Conservation (phyloP, 164 flowering plant genomes). For the Vitis amurensis region DNA sequence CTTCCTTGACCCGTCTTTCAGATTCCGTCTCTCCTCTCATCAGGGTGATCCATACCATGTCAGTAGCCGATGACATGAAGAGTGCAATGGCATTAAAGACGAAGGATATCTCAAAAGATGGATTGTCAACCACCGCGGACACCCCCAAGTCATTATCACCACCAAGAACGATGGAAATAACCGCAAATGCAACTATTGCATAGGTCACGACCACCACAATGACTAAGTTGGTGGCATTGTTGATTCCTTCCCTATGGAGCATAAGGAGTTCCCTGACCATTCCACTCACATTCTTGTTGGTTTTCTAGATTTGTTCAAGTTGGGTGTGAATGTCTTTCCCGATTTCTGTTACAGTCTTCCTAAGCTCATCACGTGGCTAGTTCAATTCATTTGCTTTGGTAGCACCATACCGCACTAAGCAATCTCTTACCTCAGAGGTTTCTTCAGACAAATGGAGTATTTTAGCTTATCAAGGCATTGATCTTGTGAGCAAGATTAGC, state of each 20-base stretch:
- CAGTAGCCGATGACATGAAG: conserved; percentile 76
- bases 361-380: conserved; percentile 73
- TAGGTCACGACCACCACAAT: conserved; percentile 82
- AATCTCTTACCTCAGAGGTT: conserved; percentile 52
- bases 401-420: conserved; percentile 48
- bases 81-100: conserved; percentile 67
- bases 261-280: conserved; percentile 70
- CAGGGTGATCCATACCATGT: conserved; percentile 72
- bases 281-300: conserved; percentile 63
- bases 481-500: no score
- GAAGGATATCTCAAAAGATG: conserved; percentile 69
- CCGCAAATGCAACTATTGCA: conserved; percentile 79
- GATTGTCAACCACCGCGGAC: conserved; percentile 45
- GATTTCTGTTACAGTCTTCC: conserved; percentile 69
- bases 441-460: conserved; percentile 59
- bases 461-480: no score
- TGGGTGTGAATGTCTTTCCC: conserved; percentile 72
- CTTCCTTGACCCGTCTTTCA: conserved; percentile 60
- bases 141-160: conserved; percentile 44
- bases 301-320: conserved; percentile 68
- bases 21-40: conserved; percentile 76
- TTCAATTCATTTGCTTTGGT: conserved; percentile 67
- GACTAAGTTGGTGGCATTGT: conserved; percentile 79
- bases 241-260: conserved; percentile 72
- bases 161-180: conserved; percentile 78